phyloP scores from a whole-genome alignment of 2,329 filamentous ascomycete genomes.

The Lachnellula willkommii region DNA sequence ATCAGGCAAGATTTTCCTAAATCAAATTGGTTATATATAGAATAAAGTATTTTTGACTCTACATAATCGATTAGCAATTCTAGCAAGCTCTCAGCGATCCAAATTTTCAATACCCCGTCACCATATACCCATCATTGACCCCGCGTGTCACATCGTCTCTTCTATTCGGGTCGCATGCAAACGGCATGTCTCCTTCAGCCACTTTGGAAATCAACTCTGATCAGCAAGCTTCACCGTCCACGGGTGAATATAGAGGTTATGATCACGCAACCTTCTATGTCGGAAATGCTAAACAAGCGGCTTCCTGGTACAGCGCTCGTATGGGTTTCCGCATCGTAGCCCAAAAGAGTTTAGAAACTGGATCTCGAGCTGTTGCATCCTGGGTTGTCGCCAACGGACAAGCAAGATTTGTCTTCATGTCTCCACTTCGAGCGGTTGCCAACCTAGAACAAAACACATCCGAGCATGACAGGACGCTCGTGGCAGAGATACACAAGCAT shows the following conservation, averaged over 20 bases:
- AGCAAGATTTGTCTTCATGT: constrained; percentile 79
- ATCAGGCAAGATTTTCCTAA: too few relatives aligned
- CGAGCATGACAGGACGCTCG: constrained; percentile 56
- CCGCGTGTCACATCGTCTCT: not conserved
- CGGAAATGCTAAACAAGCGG: constrained; percentile 93
- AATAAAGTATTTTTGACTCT: too few relatives aligned
- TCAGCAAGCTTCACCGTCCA: not conserved
- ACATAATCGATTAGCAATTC: too few relatives aligned
- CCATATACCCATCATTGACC: not conserved
- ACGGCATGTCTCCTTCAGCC: not conserved
- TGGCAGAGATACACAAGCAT: constrained; percentile 76
- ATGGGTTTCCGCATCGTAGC: constrained; percentile 82
- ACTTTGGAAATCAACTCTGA: not conserved
- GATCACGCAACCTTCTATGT: constrained; percentile 96
- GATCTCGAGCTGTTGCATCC: constrained; percentile 72
- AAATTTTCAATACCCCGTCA: too few relatives aligned
- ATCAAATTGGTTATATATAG: too few relatives aligned
- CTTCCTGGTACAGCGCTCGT: constrained; percentile 78
- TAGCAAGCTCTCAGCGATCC: too few relatives aligned
- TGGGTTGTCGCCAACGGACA: constrained; percentile 75
- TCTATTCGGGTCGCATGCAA: not conserved
- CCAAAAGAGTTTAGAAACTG: constrained; percentile 84
- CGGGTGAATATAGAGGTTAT: constrained; percentile 52
- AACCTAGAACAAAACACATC: constrained; percentile 56
- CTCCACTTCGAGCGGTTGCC: constrained; percentile 60